Percentiles rank a stretch among this genome's conserved stretches.
Conservation (phyloP, 1,284 basidiomycete species). For the Cutaneotrichosporon sp. region DNA sequence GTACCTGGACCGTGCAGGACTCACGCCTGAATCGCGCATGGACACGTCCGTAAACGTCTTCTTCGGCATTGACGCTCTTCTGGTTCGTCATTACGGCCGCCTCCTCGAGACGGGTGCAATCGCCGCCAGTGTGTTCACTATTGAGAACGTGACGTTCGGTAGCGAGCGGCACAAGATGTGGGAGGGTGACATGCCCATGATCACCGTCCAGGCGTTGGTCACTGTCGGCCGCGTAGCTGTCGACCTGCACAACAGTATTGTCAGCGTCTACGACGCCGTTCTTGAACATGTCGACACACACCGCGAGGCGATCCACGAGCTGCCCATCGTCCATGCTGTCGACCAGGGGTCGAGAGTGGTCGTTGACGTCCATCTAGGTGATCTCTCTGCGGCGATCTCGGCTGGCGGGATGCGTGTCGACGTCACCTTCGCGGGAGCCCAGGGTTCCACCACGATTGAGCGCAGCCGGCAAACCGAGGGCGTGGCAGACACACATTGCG, state of each 20-base stretch:
- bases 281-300: constrained; percentile 21
- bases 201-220: constrained; percentile 25
- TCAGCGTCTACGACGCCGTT: constrained; percentile 21
- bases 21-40: constrained; percentile 11
- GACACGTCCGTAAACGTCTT: constrained; percentile 26
- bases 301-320: constrained; percentile 12
- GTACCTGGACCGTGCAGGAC: constrained; percentile 16
- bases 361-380: constrained; percentile 25
- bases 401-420: constrained; percentile 32
- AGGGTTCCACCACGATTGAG: constrained; percentile 14
- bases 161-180: constrained; percentile 17
- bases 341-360: constrained; percentile 21
- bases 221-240: constrained; percentile 26
- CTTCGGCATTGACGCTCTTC: constrained; percentile 22
- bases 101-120: constrained; percentile 26
- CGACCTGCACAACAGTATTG: constrained; percentile 35
- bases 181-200: constrained; percentile 22
- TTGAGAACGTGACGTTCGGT: constrained; percentile 27
- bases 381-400: constrained; percentile 17
- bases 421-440: constrained; percentile 12
- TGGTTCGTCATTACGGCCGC: constrained; percentile 34
- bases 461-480: constrained; percentile 1
- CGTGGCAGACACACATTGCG: not conserved
- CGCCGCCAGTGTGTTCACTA: constrained; percentile 24
- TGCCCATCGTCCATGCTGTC: constrained; percentile 11